Evolutionary conservation across 257 asterid genomes (phyloP), one percentile per base, ranked within the genome.

Genomic region (Knoxia roxburghii): DNA sequence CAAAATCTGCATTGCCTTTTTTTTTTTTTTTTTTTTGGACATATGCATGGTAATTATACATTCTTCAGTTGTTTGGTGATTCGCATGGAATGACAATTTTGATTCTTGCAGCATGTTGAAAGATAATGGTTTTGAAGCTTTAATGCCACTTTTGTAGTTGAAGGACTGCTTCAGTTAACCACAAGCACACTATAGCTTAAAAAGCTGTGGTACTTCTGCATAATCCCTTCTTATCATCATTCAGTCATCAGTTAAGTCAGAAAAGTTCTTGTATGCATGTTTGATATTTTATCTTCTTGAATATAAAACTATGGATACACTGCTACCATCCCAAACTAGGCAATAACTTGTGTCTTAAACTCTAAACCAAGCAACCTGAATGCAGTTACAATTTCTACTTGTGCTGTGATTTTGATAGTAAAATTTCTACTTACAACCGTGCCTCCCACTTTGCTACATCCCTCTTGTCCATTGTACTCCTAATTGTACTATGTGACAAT

Each of bases 101-200:
- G 27, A 7, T 26, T 35, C 46, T 8, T 39, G 54, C 53, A 15
- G 54, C 43, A 39, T 54, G 54, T 51, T 27, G 72, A 6, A 27
- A 40, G 56, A 43, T 55, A 43, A 26, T 17, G 24, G 7, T 33
- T 32, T 24, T 67, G 52, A 67, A 67, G 64, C 53, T 52, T 26
- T 24, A 52, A 7, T 52, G 18, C 26, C 27, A 41, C 63, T 9
- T 37, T 43, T 24, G 6, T 39, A 39, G 4, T 30, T 68, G 30
- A 6, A 48, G 72, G 41, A 27, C n/a, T 35, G 48, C 46, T 68
- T 56, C 65, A 41, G 29, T 56, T 58, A 57, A 43, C 7, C 5
- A 24, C n/a, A 14, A 27, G 1, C 7, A 23, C 56, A 48, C 57
- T 18, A 13, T 13, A 26, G 61, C 15, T n/a, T 9, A 50, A 20